These are phyloP conservation scores for Gastrolobium villosum DNA, from an alignment of 306 rosid genomes.

Conservation along the genomic window DNA sequence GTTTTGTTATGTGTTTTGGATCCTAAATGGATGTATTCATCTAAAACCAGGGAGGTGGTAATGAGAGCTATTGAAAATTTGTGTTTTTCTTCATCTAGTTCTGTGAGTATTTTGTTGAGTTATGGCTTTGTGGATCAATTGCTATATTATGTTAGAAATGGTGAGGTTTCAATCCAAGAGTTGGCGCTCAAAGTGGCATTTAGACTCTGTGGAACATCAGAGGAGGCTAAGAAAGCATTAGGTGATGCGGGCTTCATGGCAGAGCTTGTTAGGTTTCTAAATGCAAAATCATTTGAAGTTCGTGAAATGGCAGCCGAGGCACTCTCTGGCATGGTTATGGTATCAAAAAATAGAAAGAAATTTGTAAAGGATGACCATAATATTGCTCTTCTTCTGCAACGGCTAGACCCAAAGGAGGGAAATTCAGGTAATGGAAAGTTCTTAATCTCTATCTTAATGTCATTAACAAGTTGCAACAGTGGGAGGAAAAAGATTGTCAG, in stretches of 20 bases:
- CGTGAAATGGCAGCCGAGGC: conserved; percentile 89
- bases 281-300: conserved; percentile 80
- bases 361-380: conserved; percentile 82
- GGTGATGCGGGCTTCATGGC: conserved; percentile 82
- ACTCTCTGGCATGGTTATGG: conserved; percentile 70
- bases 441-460: conserved; percentile 72
- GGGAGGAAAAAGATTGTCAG: conserved; percentile 80
- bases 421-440: conserved; percentile 69
- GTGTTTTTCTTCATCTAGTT: conserved; percentile 61
- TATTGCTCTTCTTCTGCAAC: conserved; percentile 64
- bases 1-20: conserved; percentile 66
- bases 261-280: conserved; percentile 80
- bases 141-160: conserved; percentile 64
- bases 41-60: conserved; percentile 67
- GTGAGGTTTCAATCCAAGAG: conserved; percentile 81
- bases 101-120: conserved; percentile 59
- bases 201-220: conserved; percentile 68
- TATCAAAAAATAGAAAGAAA: conserved; percentile 77
- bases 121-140: conserved; percentile 77
- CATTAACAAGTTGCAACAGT: conserved; percentile 81
- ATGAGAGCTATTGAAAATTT: conserved; percentile 72
- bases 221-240: conserved; percentile 77
- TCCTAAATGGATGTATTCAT: conserved; percentile 59
- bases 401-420: conserved; percentile 69
- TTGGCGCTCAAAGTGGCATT: conserved; percentile 74